These are phyloP conservation scores for Sisymbrium altissimum DNA, from an alignment of 345 rosid species.

Conservation along the genomic window DNA sequence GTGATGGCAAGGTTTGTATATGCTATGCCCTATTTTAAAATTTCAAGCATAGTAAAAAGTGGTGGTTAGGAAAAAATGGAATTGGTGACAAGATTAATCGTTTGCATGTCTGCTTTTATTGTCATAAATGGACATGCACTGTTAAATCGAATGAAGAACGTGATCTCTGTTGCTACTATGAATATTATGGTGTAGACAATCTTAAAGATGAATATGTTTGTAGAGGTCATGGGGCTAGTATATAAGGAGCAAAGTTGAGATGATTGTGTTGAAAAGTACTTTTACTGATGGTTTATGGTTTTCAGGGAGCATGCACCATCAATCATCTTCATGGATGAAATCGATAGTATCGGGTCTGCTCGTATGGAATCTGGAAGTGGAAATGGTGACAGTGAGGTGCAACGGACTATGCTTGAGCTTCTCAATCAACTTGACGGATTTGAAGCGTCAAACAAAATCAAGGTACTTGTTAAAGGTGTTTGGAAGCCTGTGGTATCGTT, in stretches of 20 bases:
- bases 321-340: slow-evolving; percentile 97
- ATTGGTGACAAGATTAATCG: not conserved
- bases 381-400: slow-evolving; percentile 97
- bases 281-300: slow-evolving; percentile 4
- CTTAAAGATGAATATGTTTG: not conserved
- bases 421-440: slow-evolving; percentile 98
- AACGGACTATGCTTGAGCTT: slow-evolving; percentile 98
- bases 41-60: not conserved
- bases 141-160: not conserved
- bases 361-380: slow-evolving; percentile 99
- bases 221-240: not conserved
- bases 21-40: not conserved
- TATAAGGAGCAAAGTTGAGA: not conserved
- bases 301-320: slow-evolving; percentile 97
- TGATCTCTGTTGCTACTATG: not conserved
- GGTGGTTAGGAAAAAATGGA: not conserved
- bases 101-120: too few species aligned
- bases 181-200: not conserved
- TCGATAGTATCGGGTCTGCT: slow-evolving; percentile 97
- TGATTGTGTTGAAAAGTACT: not conserved
- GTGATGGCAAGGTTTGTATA: slow-evolving; percentile 92
- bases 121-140: not conserved
- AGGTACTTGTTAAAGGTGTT: slow-evolving; percentile 41
- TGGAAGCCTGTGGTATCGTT: not conserved
- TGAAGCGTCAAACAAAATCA: slow-evolving; percentile 98